Percentiles rank a stretch among this genome's conserved stretches.
These are phyloP conservation scores for Trichoderma semiorbis DNA, from an alignment of 2,329 filamentous ascomycete species.

Conservation along the genomic window DNA sequence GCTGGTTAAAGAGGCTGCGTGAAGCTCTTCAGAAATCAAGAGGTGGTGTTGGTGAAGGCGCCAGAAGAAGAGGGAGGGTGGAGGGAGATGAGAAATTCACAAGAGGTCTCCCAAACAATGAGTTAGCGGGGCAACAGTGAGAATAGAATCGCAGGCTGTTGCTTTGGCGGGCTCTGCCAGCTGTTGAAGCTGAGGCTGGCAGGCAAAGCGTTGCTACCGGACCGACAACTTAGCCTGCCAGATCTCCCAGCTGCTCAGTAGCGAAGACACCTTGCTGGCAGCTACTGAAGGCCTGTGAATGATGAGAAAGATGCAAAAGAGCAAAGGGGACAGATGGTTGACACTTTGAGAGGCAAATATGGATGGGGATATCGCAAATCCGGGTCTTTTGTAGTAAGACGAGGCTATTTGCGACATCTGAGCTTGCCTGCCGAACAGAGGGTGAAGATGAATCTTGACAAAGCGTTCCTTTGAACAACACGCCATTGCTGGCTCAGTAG, in stretches of 20 bases:
- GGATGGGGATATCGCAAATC: neutral
- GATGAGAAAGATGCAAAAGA: neutral
- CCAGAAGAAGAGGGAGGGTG: neutral
- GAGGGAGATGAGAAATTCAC: neutral
- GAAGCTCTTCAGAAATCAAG: neutral
- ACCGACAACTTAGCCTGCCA: neutral
- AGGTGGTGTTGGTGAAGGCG: neutral
- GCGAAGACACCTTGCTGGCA: neutral
- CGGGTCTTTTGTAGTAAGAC: too few species aligned
- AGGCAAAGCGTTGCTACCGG: neutral
- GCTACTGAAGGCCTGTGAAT: neutral
- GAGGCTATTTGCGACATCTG: neutral
- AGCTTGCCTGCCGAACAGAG: neutral
- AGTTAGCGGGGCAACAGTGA: neutral
- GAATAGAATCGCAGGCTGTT: neutral
- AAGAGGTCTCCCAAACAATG: neutral
- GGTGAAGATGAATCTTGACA: neutral
- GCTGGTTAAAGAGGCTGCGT: neutral
- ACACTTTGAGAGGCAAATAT: too few species aligned
- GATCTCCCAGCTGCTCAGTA: neutral
- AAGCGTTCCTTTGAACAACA: neutral
- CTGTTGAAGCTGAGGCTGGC: neutral
- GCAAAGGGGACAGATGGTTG: too few species aligned
- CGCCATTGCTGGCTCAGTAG: neutral
- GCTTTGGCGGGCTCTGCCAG: neutral